These are phyloP conservation scores for Aspergillus proliferans DNA, from an alignment of 2,329 filamentous ascomycete species.

Conservation along the genomic window DNA sequence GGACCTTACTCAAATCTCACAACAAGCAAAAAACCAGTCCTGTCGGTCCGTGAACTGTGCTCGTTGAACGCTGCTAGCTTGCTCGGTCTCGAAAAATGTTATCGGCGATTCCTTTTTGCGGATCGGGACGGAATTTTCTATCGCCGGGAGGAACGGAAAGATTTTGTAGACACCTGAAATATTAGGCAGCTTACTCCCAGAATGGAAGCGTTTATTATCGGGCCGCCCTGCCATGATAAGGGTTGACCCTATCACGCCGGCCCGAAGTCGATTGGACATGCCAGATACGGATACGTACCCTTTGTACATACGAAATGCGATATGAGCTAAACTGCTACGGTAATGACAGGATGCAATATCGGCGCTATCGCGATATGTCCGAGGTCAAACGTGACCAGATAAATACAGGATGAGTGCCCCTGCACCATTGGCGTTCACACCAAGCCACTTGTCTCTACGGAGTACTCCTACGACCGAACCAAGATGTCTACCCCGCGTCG, in stretches of 20 bases:
- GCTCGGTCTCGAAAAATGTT: slow-evolving; percentile 28
- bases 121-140: slow-evolving; percentile 21
- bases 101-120: slow-evolving; percentile 14
- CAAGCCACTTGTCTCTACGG: too few species aligned
- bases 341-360: too few species aligned
- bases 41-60: slow-evolving; percentile 8
- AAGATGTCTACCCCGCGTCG: slow-evolving; percentile 24
- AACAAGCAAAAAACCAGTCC: slow-evolving; percentile 8
- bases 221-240: slow-evolving; percentile 10
- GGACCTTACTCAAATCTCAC: slow-evolving; percentile 4
- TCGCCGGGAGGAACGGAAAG: slow-evolving; percentile 15
- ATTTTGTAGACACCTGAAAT: slow-evolving; percentile 3
- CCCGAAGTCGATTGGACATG: neutral
- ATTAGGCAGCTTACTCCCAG: slow-evolving; percentile 10
- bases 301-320: neutral
- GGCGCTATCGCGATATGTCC: neutral
- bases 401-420: neutral
- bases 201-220: neutral
- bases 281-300: neutral
- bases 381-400: neutral
- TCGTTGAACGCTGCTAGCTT: slow-evolving; percentile 9
- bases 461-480: neutral
- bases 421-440: neutral
- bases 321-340: neutral
- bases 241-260: slow-evolving; percentile 1